Percentiles rank a stretch among this genome's conserved stretches.
phyloP scores from a whole-genome alignment of 2,329 filamentous ascomycete species.

The Neonectria ditissima region DNA sequence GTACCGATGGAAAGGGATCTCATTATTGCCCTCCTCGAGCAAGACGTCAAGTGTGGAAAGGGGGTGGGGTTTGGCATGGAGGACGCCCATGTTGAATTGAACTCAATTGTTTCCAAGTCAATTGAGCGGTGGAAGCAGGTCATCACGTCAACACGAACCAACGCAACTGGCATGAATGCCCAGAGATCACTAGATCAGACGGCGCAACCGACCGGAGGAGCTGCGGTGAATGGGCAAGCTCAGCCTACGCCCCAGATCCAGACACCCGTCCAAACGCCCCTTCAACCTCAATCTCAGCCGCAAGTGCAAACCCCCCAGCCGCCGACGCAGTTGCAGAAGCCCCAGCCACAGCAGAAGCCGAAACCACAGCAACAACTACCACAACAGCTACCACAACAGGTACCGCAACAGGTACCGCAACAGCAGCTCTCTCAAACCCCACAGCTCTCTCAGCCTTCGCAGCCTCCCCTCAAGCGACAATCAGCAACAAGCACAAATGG shows the following conservation, averaged over 20 bases:
- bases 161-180: constrained; percentile 58
- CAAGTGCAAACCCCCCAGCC: constrained; percentile 30
- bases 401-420: constrained; percentile 41
- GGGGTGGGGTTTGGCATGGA: constrained; percentile 61
- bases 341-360: constrained; percentile 29
- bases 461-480: constrained; percentile 41
- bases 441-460: constrained; percentile 28
- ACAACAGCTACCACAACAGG: constrained; percentile 41
- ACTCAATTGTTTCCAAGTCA: constrained; percentile 62
- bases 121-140: constrained; percentile 74
- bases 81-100: constrained; percentile 65
- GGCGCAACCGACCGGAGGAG: constrained; percentile 33
- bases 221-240: constrained; percentile 39
- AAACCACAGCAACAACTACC: constrained; percentile 33
- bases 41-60: constrained; percentile 54
- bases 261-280: constrained; percentile 27
- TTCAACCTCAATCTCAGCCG: constrained; percentile 22
- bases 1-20: constrained; percentile 64
- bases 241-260: constrained; percentile 36
- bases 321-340: constrained; percentile 11
- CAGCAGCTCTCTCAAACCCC: constrained; percentile 36
- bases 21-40: constrained; percentile 60
- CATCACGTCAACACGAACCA: constrained; percentile 62
- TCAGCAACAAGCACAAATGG: constrained; percentile 53
- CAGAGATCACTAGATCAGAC: constrained; percentile 62